Evolutionary conservation across 2,329 filamentous ascomycete genomes (phyloP).

Genomic region (Beauveria sp.): DNA sequence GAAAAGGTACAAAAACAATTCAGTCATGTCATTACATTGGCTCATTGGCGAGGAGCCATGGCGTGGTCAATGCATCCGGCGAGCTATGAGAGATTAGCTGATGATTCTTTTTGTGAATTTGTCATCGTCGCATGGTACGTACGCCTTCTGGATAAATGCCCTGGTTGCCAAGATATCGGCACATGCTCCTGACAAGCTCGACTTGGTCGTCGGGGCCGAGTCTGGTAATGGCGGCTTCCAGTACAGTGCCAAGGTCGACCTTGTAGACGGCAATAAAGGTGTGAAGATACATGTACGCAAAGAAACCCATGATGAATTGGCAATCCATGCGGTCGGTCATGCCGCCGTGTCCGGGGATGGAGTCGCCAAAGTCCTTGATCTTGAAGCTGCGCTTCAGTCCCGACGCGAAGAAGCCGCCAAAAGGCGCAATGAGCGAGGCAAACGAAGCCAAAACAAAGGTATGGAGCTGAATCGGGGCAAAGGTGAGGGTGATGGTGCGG

Average conservation of each 20-base stretch:
- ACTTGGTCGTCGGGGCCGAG: slow-evolving; percentile 81
- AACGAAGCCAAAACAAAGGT: slow-evolving; percentile 86
- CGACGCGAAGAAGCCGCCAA: slow-evolving; percentile 96
- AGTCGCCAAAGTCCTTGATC: slow-evolving; percentile 99
- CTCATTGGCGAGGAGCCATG: slow-evolving; percentile 9
- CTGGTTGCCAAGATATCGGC: slow-evolving; percentile 58
- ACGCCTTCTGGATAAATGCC: slow-evolving; percentile 33
- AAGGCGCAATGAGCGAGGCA: slow-evolving; percentile 91
- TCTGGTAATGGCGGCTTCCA: slow-evolving; percentile 89
- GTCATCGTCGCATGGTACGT: slow-evolving; percentile 11
- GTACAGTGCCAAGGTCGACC: slow-evolving; percentile 73
- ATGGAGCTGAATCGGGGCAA: slow-evolving; percentile 89
- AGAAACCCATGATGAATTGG: slow-evolving; percentile 99
- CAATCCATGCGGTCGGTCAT: slow-evolving; percentile 99
- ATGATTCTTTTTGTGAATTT: too few species aligned
- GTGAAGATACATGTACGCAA: slow-evolving; percentile 97
- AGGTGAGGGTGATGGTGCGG: slow-evolving; percentile 56
- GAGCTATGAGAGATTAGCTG: slow-evolving; percentile 3
- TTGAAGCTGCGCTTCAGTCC: slow-evolving; percentile 98
- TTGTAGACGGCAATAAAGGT: slow-evolving; percentile 91
- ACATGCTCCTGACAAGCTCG: slow-evolving; percentile 62
- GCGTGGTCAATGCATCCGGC: slow-evolving; percentile 11
- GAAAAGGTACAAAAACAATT: slow-evolving; percentile 1
- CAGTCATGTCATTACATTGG: slow-evolving; percentile 1
- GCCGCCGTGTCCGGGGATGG: slow-evolving; percentile 92